phyloP scores from a whole-genome alignment of 495 filamentous ascomycete genomes.

The Penicillium coprophilum region DNA sequence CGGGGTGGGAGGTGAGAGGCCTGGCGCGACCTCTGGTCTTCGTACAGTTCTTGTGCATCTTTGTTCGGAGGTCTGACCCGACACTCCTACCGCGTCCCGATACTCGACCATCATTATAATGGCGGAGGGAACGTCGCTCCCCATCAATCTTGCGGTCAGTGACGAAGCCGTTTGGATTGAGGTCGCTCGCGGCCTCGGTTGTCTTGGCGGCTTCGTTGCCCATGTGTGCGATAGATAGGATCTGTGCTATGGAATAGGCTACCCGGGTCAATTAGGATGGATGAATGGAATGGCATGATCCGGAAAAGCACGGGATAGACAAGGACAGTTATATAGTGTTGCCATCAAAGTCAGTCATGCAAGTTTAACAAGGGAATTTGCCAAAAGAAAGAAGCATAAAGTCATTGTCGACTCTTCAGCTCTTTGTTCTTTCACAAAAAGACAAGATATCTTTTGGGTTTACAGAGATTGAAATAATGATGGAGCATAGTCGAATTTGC shows the following conservation, averaged over 20 bases:
- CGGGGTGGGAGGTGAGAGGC: neutral
- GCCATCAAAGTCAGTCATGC: neutral
- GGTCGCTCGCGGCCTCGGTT: neutral
- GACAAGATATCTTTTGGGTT: neutral
- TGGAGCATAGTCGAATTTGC: constrained; percentile 14
- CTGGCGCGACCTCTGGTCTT: neutral
- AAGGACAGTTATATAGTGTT: neutral
- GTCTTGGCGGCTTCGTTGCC: neutral
- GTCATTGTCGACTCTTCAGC: neutral
- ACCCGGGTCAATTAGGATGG: neutral
- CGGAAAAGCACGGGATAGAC: constrained; percentile 1
- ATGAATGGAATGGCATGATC: neutral
- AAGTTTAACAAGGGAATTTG: neutral
- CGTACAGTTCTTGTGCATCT: neutral
- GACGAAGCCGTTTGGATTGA: constrained; percentile 5
- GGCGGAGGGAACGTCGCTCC: constrained; percentile 4
- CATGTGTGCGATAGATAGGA: neutral
- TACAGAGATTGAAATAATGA: neutral
- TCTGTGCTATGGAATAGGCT: neutral
- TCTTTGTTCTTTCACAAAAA: neutral
- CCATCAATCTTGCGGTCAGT: constrained; percentile 6
- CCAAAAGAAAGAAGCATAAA: neutral
- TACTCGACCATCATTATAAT: constrained; percentile 7
- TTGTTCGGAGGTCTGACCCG: neutral
- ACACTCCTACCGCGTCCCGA: constrained; percentile 1